Percentiles rank a stretch among this genome's conserved stretches.
Conservation (phyloP, 331 rosid species). For the Rhamnella rubrinervis region DNA sequence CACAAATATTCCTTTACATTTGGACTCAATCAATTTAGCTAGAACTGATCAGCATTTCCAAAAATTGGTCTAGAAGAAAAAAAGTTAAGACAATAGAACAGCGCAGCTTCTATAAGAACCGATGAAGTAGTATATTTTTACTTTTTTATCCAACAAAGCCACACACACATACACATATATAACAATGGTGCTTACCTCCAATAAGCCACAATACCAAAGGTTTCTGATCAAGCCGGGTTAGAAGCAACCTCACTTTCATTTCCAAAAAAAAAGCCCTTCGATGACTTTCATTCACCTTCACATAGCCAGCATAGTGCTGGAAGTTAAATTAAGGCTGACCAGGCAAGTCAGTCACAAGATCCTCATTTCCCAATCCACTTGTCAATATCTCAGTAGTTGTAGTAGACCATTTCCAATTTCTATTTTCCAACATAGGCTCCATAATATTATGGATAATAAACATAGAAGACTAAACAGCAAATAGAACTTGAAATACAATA, state of each 20-base stretch:
- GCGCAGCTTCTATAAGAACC: not conserved
- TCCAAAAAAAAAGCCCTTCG: slow-evolving; percentile 82
- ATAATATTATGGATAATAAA: too few species aligned
- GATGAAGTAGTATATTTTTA: not conserved
- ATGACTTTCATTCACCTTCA: slow-evolving; percentile 50
- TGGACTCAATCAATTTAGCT: not conserved
- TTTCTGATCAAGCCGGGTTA: slow-evolving; percentile 42
- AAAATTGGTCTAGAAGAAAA: not conserved
- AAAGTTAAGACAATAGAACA: not conserved
- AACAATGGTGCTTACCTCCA: slow-evolving; percentile 60
- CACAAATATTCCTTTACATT: not conserved
- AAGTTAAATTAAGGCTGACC: slow-evolving; percentile 69
- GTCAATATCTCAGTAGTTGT: too few species aligned
- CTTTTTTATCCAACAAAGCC: not conserved
- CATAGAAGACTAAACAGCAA: too few species aligned
- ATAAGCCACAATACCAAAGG: slow-evolving; percentile 89
- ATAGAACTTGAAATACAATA: too few species aligned
- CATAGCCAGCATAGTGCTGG: slow-evolving; percentile 71
- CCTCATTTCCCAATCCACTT: slow-evolving; percentile 25
- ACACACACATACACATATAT: not conserved
- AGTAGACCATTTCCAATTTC: too few species aligned
- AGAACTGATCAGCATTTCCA: not conserved
- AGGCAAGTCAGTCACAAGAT: slow-evolving; percentile 70
- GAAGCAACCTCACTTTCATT: slow-evolving; percentile 60
- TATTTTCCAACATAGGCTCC: too few species aligned